phyloP scores from a whole-genome alignment of 345 rosid genomes.

The Citrus maxima region DNA sequence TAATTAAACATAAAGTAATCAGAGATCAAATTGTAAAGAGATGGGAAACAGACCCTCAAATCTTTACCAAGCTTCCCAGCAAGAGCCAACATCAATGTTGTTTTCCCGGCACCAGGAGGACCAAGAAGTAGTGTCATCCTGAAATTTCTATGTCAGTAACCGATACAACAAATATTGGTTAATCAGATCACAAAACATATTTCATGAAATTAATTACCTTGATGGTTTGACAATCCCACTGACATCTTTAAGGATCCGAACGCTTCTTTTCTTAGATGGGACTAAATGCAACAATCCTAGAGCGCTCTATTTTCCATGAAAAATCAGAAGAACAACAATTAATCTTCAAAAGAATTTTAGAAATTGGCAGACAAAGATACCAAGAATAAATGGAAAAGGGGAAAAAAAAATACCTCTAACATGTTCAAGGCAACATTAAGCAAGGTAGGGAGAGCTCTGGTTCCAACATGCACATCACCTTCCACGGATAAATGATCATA shows the following conservation, averaged over 20 bases:
- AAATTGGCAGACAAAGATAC: too few relatives aligned
- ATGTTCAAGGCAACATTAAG: conserved; percentile 57
- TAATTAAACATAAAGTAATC: not conserved
- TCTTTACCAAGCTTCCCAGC: conserved; percentile 50
- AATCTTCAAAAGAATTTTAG: too few relatives aligned
- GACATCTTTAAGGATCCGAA: conserved; percentile 59
- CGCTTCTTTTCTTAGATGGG: conserved; percentile 70
- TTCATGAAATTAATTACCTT: conserved; percentile 36
- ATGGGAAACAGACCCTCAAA: conserved; percentile 38
- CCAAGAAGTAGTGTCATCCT: conserved; percentile 66
- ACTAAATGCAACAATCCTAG: conserved; percentile 55
- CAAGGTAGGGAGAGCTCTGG: conserved; percentile 90
- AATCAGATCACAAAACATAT: not conserved
- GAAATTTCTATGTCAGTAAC: conserved; percentile 1
- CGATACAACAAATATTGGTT: not conserved
- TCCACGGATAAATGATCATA: conserved; percentile 57
- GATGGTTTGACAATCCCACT: conserved; percentile 72
- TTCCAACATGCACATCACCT: conserved; percentile 74
- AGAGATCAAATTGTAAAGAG: not conserved
- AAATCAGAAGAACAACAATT: not conserved
- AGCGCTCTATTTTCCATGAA: conserved; percentile 33
- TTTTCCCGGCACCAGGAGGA: conserved; percentile 71
- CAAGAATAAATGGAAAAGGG: not conserved
- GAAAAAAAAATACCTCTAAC: conserved; percentile 45
- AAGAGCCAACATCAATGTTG: conserved; percentile 50